These are phyloP conservation scores for Marchantia polymorpha DNA, from an alignment of 225 moss, liverwort and hornwort species.

Conservation along the genomic window DNA sequence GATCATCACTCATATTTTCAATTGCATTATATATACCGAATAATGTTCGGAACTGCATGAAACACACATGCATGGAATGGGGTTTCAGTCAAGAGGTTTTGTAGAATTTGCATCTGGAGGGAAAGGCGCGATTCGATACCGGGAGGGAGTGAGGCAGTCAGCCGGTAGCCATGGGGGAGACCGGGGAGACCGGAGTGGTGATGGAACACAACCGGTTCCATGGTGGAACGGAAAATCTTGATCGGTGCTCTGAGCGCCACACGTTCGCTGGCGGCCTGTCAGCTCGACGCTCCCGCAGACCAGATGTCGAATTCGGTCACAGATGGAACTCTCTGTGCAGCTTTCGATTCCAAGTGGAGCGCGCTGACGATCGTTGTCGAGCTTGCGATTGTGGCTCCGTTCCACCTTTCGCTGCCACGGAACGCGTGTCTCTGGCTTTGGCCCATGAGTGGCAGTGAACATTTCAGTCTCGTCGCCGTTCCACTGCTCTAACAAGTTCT, in stretches of 20 bases:
- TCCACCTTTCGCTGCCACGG: not conserved
- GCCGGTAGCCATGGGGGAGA: not conserved
- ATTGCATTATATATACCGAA: too few relatives aligned
- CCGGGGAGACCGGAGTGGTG: not conserved
- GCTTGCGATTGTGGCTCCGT: not conserved
- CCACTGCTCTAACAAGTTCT: not conserved
- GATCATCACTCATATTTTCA: too few relatives aligned
- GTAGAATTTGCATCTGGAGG: too few relatives aligned
- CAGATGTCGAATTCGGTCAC: not conserved
- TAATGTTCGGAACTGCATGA: too few relatives aligned
- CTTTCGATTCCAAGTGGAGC: not conserved
- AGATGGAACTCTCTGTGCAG: not conserved
- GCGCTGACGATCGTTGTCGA: not conserved
- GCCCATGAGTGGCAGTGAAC: not conserved
- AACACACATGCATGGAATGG: too few relatives aligned
- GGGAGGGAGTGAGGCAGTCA: too few relatives aligned
- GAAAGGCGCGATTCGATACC: too few relatives aligned
- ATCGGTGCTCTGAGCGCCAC: conserved; percentile 1
- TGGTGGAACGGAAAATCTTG: conserved; percentile 9
- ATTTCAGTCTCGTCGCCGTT: not conserved
- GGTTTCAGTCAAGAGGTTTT: too few relatives aligned
- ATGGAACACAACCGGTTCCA: not conserved
- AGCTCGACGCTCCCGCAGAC: not conserved
- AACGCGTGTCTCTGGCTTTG: not conserved
- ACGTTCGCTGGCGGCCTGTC: not conserved